Evolutionary conservation across 2,329 filamentous ascomycete genomes (phyloP).

Genomic region (Fusarium sp.): DNA sequence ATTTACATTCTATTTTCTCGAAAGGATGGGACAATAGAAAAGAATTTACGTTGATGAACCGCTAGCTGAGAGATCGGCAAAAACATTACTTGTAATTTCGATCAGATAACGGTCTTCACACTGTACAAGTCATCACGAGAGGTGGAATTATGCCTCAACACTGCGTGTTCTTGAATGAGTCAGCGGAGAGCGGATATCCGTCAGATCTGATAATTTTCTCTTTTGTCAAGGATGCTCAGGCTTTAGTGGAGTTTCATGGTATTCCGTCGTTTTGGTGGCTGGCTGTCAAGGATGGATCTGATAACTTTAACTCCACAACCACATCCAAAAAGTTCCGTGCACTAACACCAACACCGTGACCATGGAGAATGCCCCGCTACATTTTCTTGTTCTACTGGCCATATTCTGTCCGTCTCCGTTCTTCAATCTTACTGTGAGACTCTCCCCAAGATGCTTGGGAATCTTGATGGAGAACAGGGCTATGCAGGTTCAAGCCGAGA

Average conservation of each 20-base stretch:
- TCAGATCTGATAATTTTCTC: conserved; percentile 17
- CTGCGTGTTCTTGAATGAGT: not conserved
- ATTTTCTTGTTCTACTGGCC: conserved; percentile 25
- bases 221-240: not conserved
- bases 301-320: conserved; percentile 49
- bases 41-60: not conserved
- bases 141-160: not conserved
- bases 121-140: conserved; percentile 12
- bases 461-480: conserved; percentile 23
- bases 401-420: not conserved
- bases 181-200: conserved; percentile 8
- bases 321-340: conserved; percentile 23
- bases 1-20: not conserved
- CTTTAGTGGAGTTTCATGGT: not conserved
- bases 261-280: conserved; percentile 25
- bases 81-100: conserved; percentile 1
- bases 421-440: conserved; percentile 4
- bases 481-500: conserved; percentile 11
- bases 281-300: conserved; percentile 45
- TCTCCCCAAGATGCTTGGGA: conserved; percentile 6
- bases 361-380: conserved; percentile 39
- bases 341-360: conserved; percentile 24
- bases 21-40: not conserved
- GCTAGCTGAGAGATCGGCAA: conserved; percentile 10
- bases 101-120: conserved; percentile 37